Conservation (phyloP, 192 early-diverging fungal genomes). For the Phlyctochytrium planicorne region DNA sequence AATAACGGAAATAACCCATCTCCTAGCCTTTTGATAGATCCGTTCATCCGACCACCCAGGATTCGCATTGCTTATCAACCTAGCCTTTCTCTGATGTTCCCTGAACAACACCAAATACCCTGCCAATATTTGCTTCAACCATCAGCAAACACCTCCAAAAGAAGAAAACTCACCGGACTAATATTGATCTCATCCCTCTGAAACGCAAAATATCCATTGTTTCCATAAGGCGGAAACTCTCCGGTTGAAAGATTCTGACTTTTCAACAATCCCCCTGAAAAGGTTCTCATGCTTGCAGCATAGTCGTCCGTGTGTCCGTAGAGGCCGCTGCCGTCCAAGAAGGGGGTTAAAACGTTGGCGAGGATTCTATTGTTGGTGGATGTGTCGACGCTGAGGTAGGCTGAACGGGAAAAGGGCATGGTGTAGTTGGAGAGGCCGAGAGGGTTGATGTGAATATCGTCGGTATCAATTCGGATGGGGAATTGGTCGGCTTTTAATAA, state of each 20-base stretch:
- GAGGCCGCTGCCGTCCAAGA: slow-evolving; percentile 12
- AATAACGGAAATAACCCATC: slow-evolving; percentile 43
- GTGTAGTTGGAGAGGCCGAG: not conserved
- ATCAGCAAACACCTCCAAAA: not conserved
- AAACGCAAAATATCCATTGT: not conserved
- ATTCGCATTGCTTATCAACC: slow-evolving; percentile 18
- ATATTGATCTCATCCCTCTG: slow-evolving; percentile 3
- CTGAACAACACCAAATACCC: slow-evolving; percentile 16
- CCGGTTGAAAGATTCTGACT: not conserved
- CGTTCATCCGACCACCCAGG: slow-evolving; percentile 29
- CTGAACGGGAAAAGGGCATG: not conserved
- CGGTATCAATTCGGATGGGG: slow-evolving; percentile 25
- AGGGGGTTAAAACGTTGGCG: not conserved
- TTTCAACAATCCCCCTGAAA: not conserved
- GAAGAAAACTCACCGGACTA: not conserved
- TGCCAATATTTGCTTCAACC: not conserved
- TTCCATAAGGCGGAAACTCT: not conserved
- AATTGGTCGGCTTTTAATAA: slow-evolving; percentile 27
- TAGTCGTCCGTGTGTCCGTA: slow-evolving; percentile 7
- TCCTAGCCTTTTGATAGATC: slow-evolving; percentile 35
- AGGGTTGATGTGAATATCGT: slow-evolving; percentile 23
- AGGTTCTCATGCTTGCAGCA: not conserved
- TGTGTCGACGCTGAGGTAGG: not conserved
- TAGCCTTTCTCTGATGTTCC: slow-evolving; percentile 40
- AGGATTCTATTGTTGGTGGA: not conserved